phyloP scores from a whole-genome alignment of 768 basidiomycete species.

The Termitomyces sp. region DNA sequence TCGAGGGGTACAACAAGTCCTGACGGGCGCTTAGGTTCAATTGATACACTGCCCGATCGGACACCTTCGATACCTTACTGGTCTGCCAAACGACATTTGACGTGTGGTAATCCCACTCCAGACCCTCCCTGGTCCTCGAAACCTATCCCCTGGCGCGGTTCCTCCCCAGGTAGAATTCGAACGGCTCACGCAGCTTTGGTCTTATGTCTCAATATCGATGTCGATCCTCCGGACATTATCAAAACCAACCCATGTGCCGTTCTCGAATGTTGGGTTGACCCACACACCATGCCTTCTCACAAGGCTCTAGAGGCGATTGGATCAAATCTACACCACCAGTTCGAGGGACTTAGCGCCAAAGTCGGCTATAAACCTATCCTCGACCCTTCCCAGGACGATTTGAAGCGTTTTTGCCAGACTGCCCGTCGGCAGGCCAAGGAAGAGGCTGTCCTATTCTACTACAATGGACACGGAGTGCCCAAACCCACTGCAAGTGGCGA shows the following conservation, averaged over 20 bases:
- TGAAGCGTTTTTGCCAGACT: slow-evolving; percentile 80
- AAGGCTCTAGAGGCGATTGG: slow-evolving; percentile 95
- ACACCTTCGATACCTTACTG: slow-evolving; percentile 76
- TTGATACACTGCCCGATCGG: slow-evolving; percentile 42
- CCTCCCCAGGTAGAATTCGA: slow-evolving; percentile 81
- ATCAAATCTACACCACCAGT: slow-evolving; percentile 90
- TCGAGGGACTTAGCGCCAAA: slow-evolving; percentile 92
- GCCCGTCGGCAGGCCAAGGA: slow-evolving; percentile 88
- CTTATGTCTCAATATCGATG: slow-evolving; percentile 93
- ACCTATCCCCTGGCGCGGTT: slow-evolving; percentile 75
- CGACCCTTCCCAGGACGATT: slow-evolving; percentile 93
- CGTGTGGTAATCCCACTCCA: slow-evolving; percentile 82
- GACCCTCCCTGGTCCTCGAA: slow-evolving; percentile 63
- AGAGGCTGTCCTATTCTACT: slow-evolving; percentile 93
- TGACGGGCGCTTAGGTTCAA: slow-evolving; percentile 36
- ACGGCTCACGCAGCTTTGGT: slow-evolving; percentile 87
- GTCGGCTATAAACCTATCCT: slow-evolving; percentile 92
- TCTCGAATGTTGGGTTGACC: slow-evolving; percentile 97
- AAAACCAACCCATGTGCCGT: slow-evolving; percentile 96
- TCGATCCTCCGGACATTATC: slow-evolving; percentile 95
- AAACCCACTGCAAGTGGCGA: slow-evolving; percentile 95
- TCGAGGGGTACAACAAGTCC: slow-evolving; percentile 29
- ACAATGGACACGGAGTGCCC: slow-evolving; percentile 98
- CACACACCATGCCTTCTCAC: slow-evolving; percentile 84
- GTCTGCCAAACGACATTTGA: slow-evolving; percentile 88